Evolutionary conservation across 2,329 filamentous ascomycete genomes (phyloP), one percentile per base, ranked within the genome.

Genomic region (Talaromyces atroroseus): DNA sequence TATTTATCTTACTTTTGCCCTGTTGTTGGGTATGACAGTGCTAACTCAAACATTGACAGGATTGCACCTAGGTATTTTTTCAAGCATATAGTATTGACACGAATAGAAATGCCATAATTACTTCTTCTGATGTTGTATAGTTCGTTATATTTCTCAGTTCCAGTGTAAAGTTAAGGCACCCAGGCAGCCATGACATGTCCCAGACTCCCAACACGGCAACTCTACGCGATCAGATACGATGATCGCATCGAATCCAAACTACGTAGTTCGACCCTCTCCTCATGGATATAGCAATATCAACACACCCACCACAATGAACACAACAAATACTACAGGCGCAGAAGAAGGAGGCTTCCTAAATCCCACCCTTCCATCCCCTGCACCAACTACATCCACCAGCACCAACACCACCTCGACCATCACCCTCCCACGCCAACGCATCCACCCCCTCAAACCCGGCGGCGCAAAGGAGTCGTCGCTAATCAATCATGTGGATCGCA

Each of bases 391-490:
- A 62, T 69, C 46, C 59, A 71, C 36, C 44, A 61, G 71, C 32
- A 10, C 67, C 71, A n/a, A 75, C 76, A 20, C 67, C 63, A 5
- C 62, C 61, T 61, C 69, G 60, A 55, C 72, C 59, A 54, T 74
- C 40, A 7, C 68, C 5, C 77, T 86, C 3, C 82, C 81, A 0
- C 75, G 76, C 56, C 78, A 81, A 23, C 77, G 83, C 44, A 68
- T 70, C 7, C 73, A 77, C 45, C 81, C 82, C 1, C 70, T 86
- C 7, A 74, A 74, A 42, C 70, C 81, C 0, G 83, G 83, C 29
- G 81, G 82, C 12, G 67, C 72, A 23, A 85, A 84, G 68, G 83
- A 87, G 65, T 78, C 76, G 36, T 72, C 76, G 5, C 76, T 85
- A 59, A 83, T 85, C 54, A 76, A 78, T 55, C 79, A 82, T 64